Conservation (phyloP, 257 asterid genomes). For the Dorcoceras hygrometricum region DNA sequence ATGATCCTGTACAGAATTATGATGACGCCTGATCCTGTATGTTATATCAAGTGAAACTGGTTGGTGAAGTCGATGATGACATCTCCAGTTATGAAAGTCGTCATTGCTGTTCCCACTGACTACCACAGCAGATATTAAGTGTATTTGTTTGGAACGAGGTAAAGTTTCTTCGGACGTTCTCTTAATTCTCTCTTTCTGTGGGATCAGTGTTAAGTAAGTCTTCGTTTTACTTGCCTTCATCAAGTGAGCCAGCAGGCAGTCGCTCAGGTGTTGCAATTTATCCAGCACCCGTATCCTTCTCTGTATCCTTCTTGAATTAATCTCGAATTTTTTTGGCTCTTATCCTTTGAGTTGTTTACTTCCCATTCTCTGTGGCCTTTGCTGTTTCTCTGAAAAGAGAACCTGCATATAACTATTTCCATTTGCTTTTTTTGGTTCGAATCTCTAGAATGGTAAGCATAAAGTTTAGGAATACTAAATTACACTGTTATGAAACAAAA, state of each 20-base stretch:
- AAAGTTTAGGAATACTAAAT: background rate
- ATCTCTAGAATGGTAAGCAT: background rate
- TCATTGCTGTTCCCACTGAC: slow-evolving; percentile 6
- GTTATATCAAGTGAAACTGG: slow-evolving; percentile 19
- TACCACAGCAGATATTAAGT: slow-evolving; percentile 14
- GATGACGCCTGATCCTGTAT: slow-evolving; percentile 29
- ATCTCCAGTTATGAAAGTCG: slow-evolving; percentile 13
- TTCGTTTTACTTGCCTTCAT: slow-evolving; percentile 29
- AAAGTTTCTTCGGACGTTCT: slow-evolving; percentile 31
- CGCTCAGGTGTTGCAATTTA: slow-evolving; percentile 49
- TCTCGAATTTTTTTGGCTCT: background rate
- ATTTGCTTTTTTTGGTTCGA: background rate
- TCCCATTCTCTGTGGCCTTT: background rate
- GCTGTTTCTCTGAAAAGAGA: background rate
- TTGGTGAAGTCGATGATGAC: slow-evolving; percentile 17
- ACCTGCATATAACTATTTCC: background rate
- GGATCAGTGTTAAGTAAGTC: slow-evolving; percentile 26
- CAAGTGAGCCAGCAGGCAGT: slow-evolving; percentile 53
- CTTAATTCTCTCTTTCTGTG: slow-evolving; percentile 19
- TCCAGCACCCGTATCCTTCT: slow-evolving; percentile 71
- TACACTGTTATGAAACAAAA: background rate
- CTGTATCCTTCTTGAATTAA: slow-evolving; percentile 60
- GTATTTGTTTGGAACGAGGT: slow-evolving; percentile 35
- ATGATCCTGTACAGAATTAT: slow-evolving; percentile 41
- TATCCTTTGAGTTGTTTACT: background rate